Evolutionary conservation across 495 filamentous ascomycete species (phyloP), one percentile per base, ranked within the genome.

Genomic region (Corynascus novoguineensis): DNA sequence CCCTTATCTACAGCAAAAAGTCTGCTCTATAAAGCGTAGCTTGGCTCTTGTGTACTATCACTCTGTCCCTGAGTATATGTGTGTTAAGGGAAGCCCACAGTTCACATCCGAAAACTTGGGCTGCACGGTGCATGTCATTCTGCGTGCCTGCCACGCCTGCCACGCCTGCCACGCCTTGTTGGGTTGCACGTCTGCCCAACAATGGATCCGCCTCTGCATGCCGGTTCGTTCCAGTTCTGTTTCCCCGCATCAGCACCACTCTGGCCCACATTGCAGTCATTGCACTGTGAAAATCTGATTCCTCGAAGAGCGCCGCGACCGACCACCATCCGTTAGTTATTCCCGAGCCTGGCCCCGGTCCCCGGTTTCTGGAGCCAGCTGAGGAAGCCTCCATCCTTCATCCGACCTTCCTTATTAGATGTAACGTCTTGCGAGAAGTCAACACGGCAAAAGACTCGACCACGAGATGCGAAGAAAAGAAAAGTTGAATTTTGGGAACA

Each of bases 311-410:
- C 40, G 29, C 22, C 34, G 21, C 24, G 24, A 28, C 37, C n/a
- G 10, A 5, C 5, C 10, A 5, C 29, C 22, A 4, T 49, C 48
- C 49, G 49, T 22, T 9, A 22, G 42, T 59, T 59, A 59, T 59
- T 59, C 19, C 56, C 56, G 56, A 37, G 34, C 31, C 34, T 35
- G 46, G 45, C 12, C 53, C 42, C 32, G n/a, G n/a, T 19, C 7
- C 45, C 35, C 19, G 53, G 34, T 38, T n/a, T 41, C 28, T 31
- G 12, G 35, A 38, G 19, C 15, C 37, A 41, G n/a, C n/a, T n/a
- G n/a, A 41, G 17, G 35, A 15, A n/a, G 14, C 14, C 17, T 1
- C 6, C 35, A 38, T 38, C 35, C 4, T 15, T 28, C 9, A 27
- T 31, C 27, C 38, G n/a, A 12, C 38, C 28, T 27, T n/a, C n/a